Base-by-base conservation (phyloP, 2,329 filamentous ascomycete genomes). In the Exophiala viscosa region DNA sequence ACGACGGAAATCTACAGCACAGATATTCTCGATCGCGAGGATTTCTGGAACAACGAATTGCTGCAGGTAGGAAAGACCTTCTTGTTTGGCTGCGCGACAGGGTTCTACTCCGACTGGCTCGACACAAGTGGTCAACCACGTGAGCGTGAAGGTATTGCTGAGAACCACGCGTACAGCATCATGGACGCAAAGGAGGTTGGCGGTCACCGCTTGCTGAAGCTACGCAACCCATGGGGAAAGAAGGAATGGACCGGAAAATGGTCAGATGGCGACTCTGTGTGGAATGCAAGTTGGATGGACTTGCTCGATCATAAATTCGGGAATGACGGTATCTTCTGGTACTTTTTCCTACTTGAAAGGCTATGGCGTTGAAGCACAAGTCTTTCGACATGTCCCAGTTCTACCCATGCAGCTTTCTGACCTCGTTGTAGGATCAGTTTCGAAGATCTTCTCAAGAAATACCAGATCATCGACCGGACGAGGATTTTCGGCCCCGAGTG, bases 11-110 rank as follows among this genome's bases (percentile, higher is more conserved):
- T 77, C 3, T 65, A 73, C 43, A 69, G 72, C 1, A 72, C 68
- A 33, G 74, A 76, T 48, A 75, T 76, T 43, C 65, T 78, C 9
- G 70, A 93, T 64, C 86, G 86, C 53, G 85, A 95, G 45, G 79
- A 82, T 17, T 95, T 95, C 66, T 95, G 90, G 90, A 81, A 79
- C 1, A 83, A 92, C 34, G 87, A 93, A 66, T 78, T 95, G 18
- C 81, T 85, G 69, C 84, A 86, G 57, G 88, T 90, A 52, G 93
- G 95, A 66, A 73, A 89, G 49, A 85, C 89, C 45, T 95, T 93
- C 62, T 67, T 71, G 23, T 79, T 72, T 63, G 72, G 68, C 46
- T 79, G 70, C 57, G 73, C 66, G 45, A 78, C 73, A 9, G 72
- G 74, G 1, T 58, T 73, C 7, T 75, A 61, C 28, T 48, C 50